A percentile compares a stretch with the other conserved stretches of the same genome.
Evolutionary conservation across 208 protist species (phyloP).

Genomic region (Wallacemonas sp.): DNA sequence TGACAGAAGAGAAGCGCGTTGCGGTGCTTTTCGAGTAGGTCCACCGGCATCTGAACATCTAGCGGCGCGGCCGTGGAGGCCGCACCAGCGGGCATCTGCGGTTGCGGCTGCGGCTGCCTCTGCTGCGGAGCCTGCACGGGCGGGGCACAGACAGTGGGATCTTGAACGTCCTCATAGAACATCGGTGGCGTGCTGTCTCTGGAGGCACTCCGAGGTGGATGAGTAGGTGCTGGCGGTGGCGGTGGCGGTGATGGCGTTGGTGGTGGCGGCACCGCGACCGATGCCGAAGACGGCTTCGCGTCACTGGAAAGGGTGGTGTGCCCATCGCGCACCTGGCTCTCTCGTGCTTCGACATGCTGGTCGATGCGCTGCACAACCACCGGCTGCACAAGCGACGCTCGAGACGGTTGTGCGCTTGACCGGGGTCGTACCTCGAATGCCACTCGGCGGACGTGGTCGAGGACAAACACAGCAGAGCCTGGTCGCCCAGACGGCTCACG

Average conservation of each 20-base stretch:
- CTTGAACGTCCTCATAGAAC: conserved; percentile 2
- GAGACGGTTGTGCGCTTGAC: neutral
- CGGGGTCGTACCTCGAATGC: neutral
- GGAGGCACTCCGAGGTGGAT: too few relatives aligned
- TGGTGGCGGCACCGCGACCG: too few relatives aligned
- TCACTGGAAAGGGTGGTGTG: too few relatives aligned
- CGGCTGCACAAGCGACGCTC: neutral
- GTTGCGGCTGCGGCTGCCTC: too few relatives aligned
- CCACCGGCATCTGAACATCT: conserved; percentile 7
- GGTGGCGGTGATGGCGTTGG: neutral
- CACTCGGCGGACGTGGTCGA: conserved; percentile 1
- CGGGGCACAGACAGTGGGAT: neutral
- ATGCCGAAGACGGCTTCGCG: too few relatives aligned
- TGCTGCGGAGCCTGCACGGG: neutral
- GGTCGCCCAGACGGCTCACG: neutral
- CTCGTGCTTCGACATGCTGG: too few relatives aligned
- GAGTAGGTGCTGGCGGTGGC: neutral
- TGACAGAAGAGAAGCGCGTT: conserved; percentile 20
- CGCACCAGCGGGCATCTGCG: neutral
- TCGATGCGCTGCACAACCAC: too few relatives aligned
- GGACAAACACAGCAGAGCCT: neutral
- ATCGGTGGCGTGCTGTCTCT: neutral
- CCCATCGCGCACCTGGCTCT: too few relatives aligned
- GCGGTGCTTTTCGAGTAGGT: conserved; percentile 11
- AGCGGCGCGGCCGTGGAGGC: conserved; percentile 1